Evolutionary conservation across 345 rosid species (phyloP).

Genomic region (Clausena lansium): DNA sequence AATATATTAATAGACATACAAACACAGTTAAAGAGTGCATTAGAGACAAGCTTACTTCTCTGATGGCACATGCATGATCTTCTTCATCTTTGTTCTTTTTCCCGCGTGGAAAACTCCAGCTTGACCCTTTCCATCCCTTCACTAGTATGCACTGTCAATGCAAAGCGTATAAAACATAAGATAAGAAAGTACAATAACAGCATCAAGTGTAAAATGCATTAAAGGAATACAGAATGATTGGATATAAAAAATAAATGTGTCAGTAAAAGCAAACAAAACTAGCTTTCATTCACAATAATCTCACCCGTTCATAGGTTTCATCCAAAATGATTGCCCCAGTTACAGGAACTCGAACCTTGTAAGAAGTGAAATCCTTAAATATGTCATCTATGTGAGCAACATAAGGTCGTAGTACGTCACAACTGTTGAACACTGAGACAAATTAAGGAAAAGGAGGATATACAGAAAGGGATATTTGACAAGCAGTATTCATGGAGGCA

Average conservation of each 20-base stretch:
- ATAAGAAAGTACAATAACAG: neutral
- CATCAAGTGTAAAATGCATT: neutral
- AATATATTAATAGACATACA: neutral
- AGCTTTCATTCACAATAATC: slow-evolving; percentile 19
- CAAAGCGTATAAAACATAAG: slow-evolving; percentile 13
- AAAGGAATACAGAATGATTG: neutral
- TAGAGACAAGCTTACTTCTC: slow-evolving; percentile 60
- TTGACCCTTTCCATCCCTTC: slow-evolving; percentile 99
- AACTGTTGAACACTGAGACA: slow-evolving; percentile 78
- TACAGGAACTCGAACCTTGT: slow-evolving; percentile 97
- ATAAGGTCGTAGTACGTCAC: slow-evolving; percentile 86
- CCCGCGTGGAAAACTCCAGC: slow-evolving; percentile 99
- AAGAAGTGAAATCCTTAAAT: slow-evolving; percentile 94
- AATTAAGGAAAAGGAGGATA: slow-evolving; percentile 42
- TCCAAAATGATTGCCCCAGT: slow-evolving; percentile 97
- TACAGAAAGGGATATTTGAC: neutral
- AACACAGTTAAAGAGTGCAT: neutral
- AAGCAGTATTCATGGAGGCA: neutral
- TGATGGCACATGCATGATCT: slow-evolving; percentile 92
- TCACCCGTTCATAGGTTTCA: slow-evolving; percentile 92
- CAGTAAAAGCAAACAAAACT: neutral
- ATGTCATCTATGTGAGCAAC: slow-evolving; percentile 91
- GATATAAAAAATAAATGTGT: neutral
- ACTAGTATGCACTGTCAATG: slow-evolving; percentile 75
- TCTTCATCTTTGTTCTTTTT: slow-evolving; percentile 99